Evolutionary conservation across 2,329 filamentous ascomycete genomes (phyloP).

Genomic region (Dactylellina cionopaga): DNA sequence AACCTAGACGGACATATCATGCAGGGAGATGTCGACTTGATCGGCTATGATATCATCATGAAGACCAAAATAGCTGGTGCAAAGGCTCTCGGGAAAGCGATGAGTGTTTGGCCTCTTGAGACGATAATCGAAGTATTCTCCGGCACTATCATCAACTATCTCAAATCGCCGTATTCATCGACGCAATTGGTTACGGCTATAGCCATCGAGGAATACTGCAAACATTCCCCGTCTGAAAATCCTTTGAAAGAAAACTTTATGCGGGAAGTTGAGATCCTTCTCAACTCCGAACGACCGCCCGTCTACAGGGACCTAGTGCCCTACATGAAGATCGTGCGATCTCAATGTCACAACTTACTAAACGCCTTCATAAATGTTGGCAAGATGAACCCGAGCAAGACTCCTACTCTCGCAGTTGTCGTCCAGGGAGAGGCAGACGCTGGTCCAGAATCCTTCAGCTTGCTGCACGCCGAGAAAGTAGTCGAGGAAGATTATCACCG

Average conservation of each 20-base stretch:
- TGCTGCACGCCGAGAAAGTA: slow-evolving; percentile 87
- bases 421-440: slow-evolving; percentile 94
- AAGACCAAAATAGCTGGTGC: slow-evolving; percentile 89
- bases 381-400: slow-evolving; percentile 77
- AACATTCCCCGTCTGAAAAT: slow-evolving; percentile 63
- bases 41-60: slow-evolving; percentile 87
- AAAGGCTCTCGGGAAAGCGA: slow-evolving; percentile 83
- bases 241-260: slow-evolving; percentile 68
- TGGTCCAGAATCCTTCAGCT: slow-evolving; percentile 89
- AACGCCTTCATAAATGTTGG: slow-evolving; percentile 92
- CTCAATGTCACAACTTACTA: slow-evolving; percentile 88
- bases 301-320: slow-evolving; percentile 91
- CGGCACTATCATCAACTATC: slow-evolving; percentile 71
- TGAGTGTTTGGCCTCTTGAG: slow-evolving; percentile 76
- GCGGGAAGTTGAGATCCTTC: slow-evolving; percentile 75
- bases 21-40: slow-evolving; percentile 92
- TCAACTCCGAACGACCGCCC: slow-evolving; percentile 81
- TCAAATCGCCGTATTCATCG: slow-evolving; percentile 80
- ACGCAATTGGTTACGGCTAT: slow-evolving; percentile 85
- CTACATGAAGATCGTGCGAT: slow-evolving; percentile 86
- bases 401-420: slow-evolving; percentile 85
- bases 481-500: slow-evolving; percentile 85
- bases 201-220: slow-evolving; percentile 88
- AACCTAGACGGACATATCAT: slow-evolving; percentile 99
- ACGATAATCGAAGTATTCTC: slow-evolving; percentile 72